A percentile compares a stretch with the other conserved stretches of the same genome.
Evolutionary conservation across 371 early-diverging fungal genomes (phyloP).

Genomic region (Syncephalis plumigaleata): DNA sequence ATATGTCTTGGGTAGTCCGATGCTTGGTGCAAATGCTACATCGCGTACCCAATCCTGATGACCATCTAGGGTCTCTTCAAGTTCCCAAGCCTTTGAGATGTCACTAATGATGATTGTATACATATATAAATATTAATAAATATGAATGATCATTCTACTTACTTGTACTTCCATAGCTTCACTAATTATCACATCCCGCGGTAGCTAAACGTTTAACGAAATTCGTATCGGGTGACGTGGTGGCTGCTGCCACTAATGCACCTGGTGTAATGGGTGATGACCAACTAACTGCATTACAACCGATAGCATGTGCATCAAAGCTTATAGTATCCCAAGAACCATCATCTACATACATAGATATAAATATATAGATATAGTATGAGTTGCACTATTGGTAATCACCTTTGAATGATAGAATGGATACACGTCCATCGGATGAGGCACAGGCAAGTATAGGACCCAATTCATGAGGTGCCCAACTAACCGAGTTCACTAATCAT

Average conservation of each 20-base stretch:
- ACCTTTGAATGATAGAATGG: constrained; percentile 79
- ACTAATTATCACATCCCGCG: constrained; percentile 92
- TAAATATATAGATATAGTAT: not conserved
- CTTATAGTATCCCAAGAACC: constrained; percentile 57
- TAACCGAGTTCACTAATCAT: constrained; percentile 70
- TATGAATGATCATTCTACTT: constrained; percentile 1
- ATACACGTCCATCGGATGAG: constrained; percentile 92
- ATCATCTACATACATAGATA: constrained; percentile 30
- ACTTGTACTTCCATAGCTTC: constrained; percentile 79
- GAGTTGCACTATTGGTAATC: constrained; percentile 5
- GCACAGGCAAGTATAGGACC: constrained; percentile 86
- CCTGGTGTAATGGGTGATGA: constrained; percentile 80
- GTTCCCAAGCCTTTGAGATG: constrained; percentile 51
- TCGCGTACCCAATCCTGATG: constrained; percentile 98
- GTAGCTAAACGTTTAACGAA: constrained; percentile 69
- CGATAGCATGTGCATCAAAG: constrained; percentile 82
- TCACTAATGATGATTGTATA: constrained; percentile 27
- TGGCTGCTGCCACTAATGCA: constrained; percentile 50
- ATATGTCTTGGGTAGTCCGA: constrained; percentile 76
- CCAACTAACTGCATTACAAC: constrained; percentile 90
- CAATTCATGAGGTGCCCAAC: constrained; percentile 95
- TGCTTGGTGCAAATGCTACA: constrained; percentile 90
- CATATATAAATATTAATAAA: not conserved
- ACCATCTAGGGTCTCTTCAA: constrained; percentile 67
- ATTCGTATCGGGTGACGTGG: constrained; percentile 31